Percentiles rank a stretch among this genome's conserved stretches.
phyloP scores from a whole-genome alignment of 805 yeast genomes.

The Saturnispora saitoi region DNA sequence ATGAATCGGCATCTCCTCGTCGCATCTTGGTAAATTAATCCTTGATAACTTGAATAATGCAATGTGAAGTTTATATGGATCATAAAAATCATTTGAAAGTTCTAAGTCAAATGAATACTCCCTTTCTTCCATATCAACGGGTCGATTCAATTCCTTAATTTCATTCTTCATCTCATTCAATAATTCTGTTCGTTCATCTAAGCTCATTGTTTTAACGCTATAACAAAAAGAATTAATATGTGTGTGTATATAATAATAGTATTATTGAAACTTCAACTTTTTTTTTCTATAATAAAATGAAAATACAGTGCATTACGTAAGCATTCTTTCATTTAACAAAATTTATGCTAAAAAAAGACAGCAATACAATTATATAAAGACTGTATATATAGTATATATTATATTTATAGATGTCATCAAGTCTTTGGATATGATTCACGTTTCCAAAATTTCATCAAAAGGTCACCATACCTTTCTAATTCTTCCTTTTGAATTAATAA shows the following conservation, averaged over 20 bases:
- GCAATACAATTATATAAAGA: too few relatives aligned
- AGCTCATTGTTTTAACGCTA: neutral
- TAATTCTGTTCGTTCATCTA: neutral
- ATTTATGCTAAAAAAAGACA: too few relatives aligned
- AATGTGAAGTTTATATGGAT: constrained; percentile 25
- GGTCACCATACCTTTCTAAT: constrained; percentile 81
- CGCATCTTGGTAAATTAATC: constrained; percentile 14
- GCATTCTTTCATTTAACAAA: too few relatives aligned
- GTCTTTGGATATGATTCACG: constrained; percentile 39
- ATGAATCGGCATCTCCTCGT: constrained; percentile 4
- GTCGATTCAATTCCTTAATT: neutral
- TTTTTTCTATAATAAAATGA: too few relatives aligned
- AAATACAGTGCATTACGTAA: too few relatives aligned
- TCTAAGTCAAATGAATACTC: constrained; percentile 19
- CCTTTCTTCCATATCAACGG: constrained; percentile 11
- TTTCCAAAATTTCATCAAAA: constrained; percentile 77
- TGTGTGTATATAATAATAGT: neutral
- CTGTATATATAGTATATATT: neutral
- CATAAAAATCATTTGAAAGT: constrained; percentile 11
- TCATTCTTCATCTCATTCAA: neutral
- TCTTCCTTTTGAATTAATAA: constrained; percentile 85
- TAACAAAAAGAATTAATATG: neutral
- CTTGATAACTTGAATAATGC: constrained; percentile 24
- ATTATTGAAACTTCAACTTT: neutral
- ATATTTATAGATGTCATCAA: neutral